Evolutionary conservation across 805 yeast species (phyloP), one percentile per base, ranked within the genome.

Genomic region (Lachancea thermotolerans): DNA sequence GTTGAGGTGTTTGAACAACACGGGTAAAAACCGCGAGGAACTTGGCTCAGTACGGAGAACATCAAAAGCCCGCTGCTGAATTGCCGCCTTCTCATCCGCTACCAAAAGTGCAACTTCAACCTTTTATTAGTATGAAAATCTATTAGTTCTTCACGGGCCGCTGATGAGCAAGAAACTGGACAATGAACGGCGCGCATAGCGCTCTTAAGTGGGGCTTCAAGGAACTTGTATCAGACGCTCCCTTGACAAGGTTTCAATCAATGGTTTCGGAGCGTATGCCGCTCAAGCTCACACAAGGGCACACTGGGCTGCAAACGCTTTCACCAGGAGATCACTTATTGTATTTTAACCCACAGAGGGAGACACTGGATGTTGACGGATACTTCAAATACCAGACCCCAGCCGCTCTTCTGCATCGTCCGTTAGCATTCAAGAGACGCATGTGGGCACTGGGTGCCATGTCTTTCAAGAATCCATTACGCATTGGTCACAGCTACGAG

Each of bases 361-460:
- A 51, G 0, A 62, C 64, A 2, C 58, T 87, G 15, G 81, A 83
- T 2, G 39, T 53, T 1, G 97, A 89, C 62, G 96, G 96, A 1
- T 89, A 87, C 63, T 95, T 85, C 51, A 72, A 80, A 38, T 78
- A 83, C 53, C 93, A 85, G 57, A 78, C 89, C 0, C 95, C 95
- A 0, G 55, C 62, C 0, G 47, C 51, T 2, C 21, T 54, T 12
- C 35, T 54, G 8, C 27, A 33, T 3, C 53, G 51, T 14, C 56
- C 54, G 1, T 27, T 17, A 2, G 48, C 18, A 53, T 83, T 74
- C 54, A 65, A 62, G 29, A 65, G 91, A 49, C 68, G 96, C 18
- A 73, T 90, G 77, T 89, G 96, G 96, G 79, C 75, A 0, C 77
- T 81, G 29, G 96, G 96, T 2, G 62, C 71, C 17, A 66, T 89